Percentiles rank a stretch among this genome's conserved stretches.
These are phyloP conservation scores for Dactylis glomerata DNA, from an alignment of 176 grass and related monocot genomes.

Conservation along the genomic window DNA sequence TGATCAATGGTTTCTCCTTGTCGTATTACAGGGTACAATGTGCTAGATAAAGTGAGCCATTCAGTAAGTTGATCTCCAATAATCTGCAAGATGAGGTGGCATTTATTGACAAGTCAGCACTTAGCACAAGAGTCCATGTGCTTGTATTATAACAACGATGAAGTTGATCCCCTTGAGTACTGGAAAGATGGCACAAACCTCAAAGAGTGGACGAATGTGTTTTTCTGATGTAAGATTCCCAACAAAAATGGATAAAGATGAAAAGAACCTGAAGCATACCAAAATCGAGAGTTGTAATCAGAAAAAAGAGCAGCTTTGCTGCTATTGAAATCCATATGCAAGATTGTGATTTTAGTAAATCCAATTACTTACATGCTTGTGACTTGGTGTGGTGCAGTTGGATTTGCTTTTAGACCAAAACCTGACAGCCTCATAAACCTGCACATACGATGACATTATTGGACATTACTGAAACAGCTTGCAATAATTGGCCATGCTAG, in stretches of 20 bases:
- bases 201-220: conserved; percentile 44
- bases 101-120: not conserved
- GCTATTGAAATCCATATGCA: conserved; percentile 4
- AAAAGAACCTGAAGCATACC: conserved; percentile 43
- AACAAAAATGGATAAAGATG: conserved; percentile 34
- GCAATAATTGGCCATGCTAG: not conserved
- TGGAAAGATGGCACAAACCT: conserved; percentile 46
- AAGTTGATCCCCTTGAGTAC: not conserved
- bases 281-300: conserved; percentile 25
- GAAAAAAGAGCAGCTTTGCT: not conserved
- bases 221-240: conserved; percentile 24
- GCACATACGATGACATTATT: conserved; percentile 7
- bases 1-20: conserved; percentile 38
- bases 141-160: not conserved
- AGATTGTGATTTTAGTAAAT: not conserved
- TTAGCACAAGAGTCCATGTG: not conserved
- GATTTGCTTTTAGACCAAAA: conserved; percentile 41
- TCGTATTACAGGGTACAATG: conserved; percentile 18
- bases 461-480: conserved; percentile 12
- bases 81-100: conserved; percentile 35
- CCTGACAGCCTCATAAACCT: conserved; percentile 60
- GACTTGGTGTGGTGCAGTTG: conserved; percentile 27
- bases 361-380: conserved; percentile 36
- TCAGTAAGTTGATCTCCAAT: conserved; percentile 51
- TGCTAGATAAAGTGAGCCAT: conserved; percentile 38